Evolutionary conservation across 2,329 filamentous ascomycete genomes (phyloP).

Genomic region (Diaporthe citriasiana): DNA sequence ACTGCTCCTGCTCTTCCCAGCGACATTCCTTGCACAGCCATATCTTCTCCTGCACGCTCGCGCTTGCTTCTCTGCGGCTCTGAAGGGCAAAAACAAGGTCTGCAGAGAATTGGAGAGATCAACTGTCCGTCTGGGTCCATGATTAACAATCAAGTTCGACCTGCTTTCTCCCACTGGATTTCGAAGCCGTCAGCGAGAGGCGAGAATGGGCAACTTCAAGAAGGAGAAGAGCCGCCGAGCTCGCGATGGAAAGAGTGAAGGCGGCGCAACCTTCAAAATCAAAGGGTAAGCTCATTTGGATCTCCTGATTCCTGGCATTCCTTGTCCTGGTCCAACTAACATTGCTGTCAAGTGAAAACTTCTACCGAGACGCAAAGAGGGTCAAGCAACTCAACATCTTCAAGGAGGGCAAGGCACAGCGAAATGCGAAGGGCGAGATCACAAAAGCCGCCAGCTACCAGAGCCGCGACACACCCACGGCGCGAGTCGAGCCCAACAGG

Average conservation of each 20-base stretch:
- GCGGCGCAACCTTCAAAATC: conserved; percentile 90
- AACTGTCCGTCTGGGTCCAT: not conserved
- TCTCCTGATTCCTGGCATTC: not conserved
- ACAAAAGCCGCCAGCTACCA: conserved; percentile 82
- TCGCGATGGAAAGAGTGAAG: conserved; percentile 82
- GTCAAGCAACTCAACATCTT: conserved; percentile 90
- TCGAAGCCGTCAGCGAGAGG: conserved; percentile 38
- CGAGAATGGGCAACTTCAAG: conserved; percentile 86
- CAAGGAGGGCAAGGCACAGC: conserved; percentile 86
- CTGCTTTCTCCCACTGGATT: no score
- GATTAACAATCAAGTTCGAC: not conserved
- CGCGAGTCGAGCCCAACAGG: conserved; percentile 61
- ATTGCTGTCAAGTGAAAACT: conserved; percentile 39
- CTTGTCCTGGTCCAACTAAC: not conserved
- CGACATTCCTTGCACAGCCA: conserved; percentile 42
- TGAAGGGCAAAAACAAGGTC: not conserved
- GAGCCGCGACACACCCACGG: conserved; percentile 48
- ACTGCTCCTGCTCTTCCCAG: conserved; percentile 29
- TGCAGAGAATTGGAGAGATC: conserved; percentile 11
- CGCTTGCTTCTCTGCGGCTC: conserved; percentile 45
- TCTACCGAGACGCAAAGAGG: conserved; percentile 78
- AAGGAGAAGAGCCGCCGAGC: conserved; percentile 87
- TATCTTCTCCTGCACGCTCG: conserved; percentile 44
- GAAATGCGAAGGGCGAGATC: conserved; percentile 87
- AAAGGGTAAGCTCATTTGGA: conserved; percentile 61